phyloP scores from a whole-genome alignment of 2,329 filamentous ascomycete genomes.

The Emergomyces orientalis region DNA sequence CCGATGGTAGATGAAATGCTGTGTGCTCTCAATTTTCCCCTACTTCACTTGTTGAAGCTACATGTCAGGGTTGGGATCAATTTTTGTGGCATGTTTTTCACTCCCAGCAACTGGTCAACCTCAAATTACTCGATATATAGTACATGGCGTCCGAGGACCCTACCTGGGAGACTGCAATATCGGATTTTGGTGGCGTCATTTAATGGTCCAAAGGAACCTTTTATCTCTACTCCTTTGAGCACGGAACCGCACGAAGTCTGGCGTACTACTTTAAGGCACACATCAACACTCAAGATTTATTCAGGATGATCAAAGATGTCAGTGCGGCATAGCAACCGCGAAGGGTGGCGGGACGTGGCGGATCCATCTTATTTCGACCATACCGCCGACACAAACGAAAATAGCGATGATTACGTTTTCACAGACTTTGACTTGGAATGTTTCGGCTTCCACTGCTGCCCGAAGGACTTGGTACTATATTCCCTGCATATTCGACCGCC shows the following conservation, averaged over 20 bases:
- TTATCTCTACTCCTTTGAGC: background rate
- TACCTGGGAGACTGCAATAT: background rate
- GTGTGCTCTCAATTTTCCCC: background rate
- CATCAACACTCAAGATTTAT: background rate
- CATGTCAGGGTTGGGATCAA: background rate
- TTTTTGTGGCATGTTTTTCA: conserved; percentile 1
- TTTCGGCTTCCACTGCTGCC: background rate
- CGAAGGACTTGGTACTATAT: background rate
- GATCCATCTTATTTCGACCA: background rate
- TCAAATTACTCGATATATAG: conserved; percentile 4
- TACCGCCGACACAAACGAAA: background rate
- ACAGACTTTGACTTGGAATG: background rate
- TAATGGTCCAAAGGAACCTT: conserved; percentile 8
- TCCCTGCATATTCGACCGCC: background rate
- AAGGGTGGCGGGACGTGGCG: background rate
- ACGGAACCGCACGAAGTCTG: background rate
- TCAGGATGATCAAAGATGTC: background rate
- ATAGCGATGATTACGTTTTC: background rate
- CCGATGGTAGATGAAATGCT: background rate
- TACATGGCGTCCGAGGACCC: background rate
- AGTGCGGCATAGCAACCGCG: too few species aligned
- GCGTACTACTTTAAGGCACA: background rate
- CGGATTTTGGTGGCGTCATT: conserved; percentile 6
- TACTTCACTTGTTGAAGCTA: conserved; percentile 6
- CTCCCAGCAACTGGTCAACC: conserved; percentile 1